phyloP scores from a whole-genome alignment of 176 grass and related monocot genomes.

The Avena sativa region DNA sequence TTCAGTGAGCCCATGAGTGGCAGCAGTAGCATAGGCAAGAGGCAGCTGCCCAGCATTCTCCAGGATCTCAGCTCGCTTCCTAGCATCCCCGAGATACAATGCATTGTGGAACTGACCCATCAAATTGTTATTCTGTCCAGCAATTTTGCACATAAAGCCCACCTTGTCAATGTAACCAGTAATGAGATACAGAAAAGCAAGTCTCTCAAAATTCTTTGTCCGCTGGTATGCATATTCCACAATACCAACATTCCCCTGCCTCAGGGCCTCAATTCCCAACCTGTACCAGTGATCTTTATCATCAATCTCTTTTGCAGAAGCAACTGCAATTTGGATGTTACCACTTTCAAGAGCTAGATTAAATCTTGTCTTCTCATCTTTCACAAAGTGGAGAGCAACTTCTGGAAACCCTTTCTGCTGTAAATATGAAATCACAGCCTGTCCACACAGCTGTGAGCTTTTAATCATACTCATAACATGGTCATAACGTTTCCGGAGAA shows the following conservation, averaged over 20 bases:
- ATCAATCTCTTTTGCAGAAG: slow-evolving; percentile 98
- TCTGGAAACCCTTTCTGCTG: slow-evolving; percentile 99
- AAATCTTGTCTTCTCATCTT: slow-evolving; percentile 97
- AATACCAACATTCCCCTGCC: slow-evolving; percentile 97
- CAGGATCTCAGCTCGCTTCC: slow-evolving; percentile 85
- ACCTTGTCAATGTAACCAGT: slow-evolving; percentile 91
- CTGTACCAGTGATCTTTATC: slow-evolving; percentile 99
- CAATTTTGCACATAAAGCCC: slow-evolving; percentile 92
- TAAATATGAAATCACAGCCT: slow-evolving; percentile 95
- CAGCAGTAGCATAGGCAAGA: slow-evolving; percentile 90
- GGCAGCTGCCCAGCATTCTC: slow-evolving; percentile 92
- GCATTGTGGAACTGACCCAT: slow-evolving; percentile 99
- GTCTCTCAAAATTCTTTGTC: slow-evolving; percentile 97
- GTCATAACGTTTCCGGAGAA: slow-evolving; percentile 80
- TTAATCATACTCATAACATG: slow-evolving; percentile 99
- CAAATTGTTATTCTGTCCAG: slow-evolving; percentile 88
- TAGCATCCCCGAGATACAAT: slow-evolving; percentile 92
- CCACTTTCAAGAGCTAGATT: slow-evolving; percentile 98
- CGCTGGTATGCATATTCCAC: slow-evolving; percentile 98
- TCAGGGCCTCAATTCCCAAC: slow-evolving; percentile 91
- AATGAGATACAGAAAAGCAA: slow-evolving; percentile 97
- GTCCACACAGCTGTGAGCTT: slow-evolving; percentile 93
- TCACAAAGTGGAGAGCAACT: slow-evolving; percentile 99
- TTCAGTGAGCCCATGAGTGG: slow-evolving; percentile 86
- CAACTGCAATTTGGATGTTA: slow-evolving; percentile 98